Base-by-base conservation (phyloP, 176 grass and related monocot genomes). In the Phoenix dactylifera region DNA sequence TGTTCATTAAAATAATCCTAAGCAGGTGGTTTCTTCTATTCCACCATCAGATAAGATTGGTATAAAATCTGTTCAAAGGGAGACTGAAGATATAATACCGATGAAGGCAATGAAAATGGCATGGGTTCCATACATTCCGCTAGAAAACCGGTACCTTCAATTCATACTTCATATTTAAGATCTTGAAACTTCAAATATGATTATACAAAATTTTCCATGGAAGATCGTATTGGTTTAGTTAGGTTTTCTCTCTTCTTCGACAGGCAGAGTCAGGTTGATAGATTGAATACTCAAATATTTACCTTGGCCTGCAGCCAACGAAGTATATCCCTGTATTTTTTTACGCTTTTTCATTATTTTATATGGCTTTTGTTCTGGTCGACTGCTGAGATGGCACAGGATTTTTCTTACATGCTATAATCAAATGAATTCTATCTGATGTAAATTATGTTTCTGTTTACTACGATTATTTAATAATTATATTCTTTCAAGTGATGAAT, bases 41-140 rank as follows among this genome's bases (percentile, higher is more conserved):
- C 87, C 87, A 53, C 87, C 87, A 56, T 97, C 92, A n/a, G 81
- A 97, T 79, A 90, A 91, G 75, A 87, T 91, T 51, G 84, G 92
- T 52, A 84, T 97, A 75, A 88, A 90, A 75, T 91, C 87, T 20
- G 92, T 91, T 44, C 92, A 97, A 80, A 91, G 84, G 62, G 92
- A 87, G 52, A 87, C 67, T 6, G 81, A 97, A 77, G 92, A 97
- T 25, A 87, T 97, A 66, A 74, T 97, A 58, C 81, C 87, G 16
- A 97, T 97, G 92, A 80, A 80, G 63, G 66, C 74, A 24, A 97
- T 97, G 84, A 91, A 91, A 76, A 97, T 97, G 92, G 92, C 77
- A 28, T 97, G 87, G 92, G 78, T 97, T 50, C 92, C 92, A 24
- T 91, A 97, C 69, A 72, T 97, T 76, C 92, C 92, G n/a, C 55